Conservation (phyloP, 805 yeast species). For the Ogataea ganodermae region DNA sequence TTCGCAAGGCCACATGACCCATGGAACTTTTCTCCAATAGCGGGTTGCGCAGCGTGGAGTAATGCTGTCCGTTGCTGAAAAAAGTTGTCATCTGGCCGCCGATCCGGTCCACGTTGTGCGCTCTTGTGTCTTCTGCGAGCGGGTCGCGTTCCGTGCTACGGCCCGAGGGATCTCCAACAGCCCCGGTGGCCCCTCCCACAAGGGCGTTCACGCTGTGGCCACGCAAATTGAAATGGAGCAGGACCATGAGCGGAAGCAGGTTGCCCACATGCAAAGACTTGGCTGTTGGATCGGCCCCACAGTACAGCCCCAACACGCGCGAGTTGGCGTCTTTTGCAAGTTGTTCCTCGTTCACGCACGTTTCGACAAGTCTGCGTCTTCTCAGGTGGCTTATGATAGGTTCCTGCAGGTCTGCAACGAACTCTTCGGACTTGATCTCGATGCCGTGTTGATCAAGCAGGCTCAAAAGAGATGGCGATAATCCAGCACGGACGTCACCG, state of each 20-base stretch:
- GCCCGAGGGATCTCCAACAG: conserved; percentile 97
- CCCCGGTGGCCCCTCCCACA: conserved; percentile 95
- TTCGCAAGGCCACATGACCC: conserved; percentile 38
- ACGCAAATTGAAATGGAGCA: conserved; percentile 78
- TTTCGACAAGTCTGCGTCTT: conserved; percentile 50
- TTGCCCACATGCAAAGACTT: conserved; percentile 88
- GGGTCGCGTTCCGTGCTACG: conserved; percentile 70
- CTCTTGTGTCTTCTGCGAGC: conserved; percentile 54
- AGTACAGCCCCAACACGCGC: conserved; percentile 61
- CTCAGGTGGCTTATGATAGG: conserved; percentile 44
- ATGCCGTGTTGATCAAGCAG: conserved; percentile 25
- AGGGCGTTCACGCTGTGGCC: conserved; percentile 86
- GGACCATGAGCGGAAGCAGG: conserved; percentile 78
- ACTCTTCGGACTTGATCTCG: conserved; percentile 24
- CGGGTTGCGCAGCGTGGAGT: conserved; percentile 55
- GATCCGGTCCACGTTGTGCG: conserved; percentile 59
- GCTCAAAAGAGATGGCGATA: conserved; percentile 20
- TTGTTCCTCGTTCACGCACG: conserved; percentile 38
- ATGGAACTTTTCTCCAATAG: conserved; percentile 11
- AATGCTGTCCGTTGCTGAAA: conserved; percentile 59
- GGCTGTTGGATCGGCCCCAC: conserved; percentile 98
- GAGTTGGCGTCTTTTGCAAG: conserved; percentile 25
- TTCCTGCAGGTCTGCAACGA: conserved; percentile 34
- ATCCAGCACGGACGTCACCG: neutral
- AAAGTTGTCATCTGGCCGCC: conserved; percentile 62